Base-by-base conservation (phyloP, 2,329 filamentous ascomycete species). In the Diaporthe aspalathi region DNA sequence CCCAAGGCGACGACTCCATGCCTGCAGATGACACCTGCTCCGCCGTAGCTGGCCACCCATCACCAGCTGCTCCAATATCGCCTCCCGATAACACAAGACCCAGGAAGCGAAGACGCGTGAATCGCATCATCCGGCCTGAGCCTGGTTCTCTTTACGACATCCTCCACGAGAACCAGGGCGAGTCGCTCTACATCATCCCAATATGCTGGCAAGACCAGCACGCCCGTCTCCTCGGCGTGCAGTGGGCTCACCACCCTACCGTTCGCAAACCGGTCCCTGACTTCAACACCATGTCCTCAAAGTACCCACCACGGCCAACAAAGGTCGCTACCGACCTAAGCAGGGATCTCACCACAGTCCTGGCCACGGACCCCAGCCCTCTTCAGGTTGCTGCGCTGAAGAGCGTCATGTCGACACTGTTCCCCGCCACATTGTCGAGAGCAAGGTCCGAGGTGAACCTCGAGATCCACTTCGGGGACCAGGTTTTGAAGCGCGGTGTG, bases 141-240 rank as follows among this genome's bases (percentile, higher is more conserved):
- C 78, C 80, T 24, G 84, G 84, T 24, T 90, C 88, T 0, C 79
- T 90, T 27, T 86, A 84, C 75, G 86, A 87, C 72, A 81, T 88
- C 54, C 81, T 90, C 72, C 83, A 85, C 72, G 80, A 85, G 27
- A 76, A 89, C 75, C 77, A 82, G 43, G 84, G 86, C 53, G 78
- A 77, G 0, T 81, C 84, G 0, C 84, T 90, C 24, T 89, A 85
- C 71, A 78, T 87, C 60, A 82, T 84, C 32, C 88, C 88, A 2
- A 84, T 89, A 56, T 84, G 83, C 76, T 90, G 88, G 88, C 89
- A 85, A 20, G 87, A 89, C 68, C 70, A 81, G 1, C 88, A 90
- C 72, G 75, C 81, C 12, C 77, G 80, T 53, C 78, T 89, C 2
- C 84, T 90, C 7, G 83, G 82, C 29, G 84, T 81, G 20, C 78